Evolutionary conservation across 306 rosid species (phyloP).

Genomic region (Acacia confusa): DNA sequence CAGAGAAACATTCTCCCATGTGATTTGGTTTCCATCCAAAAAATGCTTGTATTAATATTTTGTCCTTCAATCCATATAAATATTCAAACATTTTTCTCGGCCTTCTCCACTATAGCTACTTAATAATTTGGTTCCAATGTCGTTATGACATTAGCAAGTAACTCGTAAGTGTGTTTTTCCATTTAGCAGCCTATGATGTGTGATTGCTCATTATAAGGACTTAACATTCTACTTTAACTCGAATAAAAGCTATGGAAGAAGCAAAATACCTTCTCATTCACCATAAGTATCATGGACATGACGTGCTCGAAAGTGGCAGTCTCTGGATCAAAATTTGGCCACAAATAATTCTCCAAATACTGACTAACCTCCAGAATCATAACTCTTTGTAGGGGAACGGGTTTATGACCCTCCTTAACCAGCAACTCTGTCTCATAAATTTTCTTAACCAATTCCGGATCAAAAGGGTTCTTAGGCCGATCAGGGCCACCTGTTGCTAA

Average conservation of each 20-base stretch:
- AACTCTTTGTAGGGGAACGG: constrained; percentile 90
- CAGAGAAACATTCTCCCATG: background rate
- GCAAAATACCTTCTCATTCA: constrained; percentile 78
- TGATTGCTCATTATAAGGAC: background rate
- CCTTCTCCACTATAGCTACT: background rate
- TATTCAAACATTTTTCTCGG: background rate
- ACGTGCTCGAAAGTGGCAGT: constrained; percentile 83
- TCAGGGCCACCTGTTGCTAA: constrained; percentile 45
- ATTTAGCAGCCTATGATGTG: background rate
- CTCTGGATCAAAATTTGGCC: constrained; percentile 76
- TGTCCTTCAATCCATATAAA: background rate
- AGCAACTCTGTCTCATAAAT: constrained; percentile 74
- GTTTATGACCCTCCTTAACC: constrained; percentile 67
- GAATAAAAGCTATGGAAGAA: background rate
- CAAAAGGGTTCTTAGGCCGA: constrained; percentile 49
- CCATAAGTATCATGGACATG: constrained; percentile 91
- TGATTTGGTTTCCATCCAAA: background rate
- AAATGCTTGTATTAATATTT: background rate
- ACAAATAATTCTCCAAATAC: constrained; percentile 85
- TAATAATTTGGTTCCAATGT: background rate
- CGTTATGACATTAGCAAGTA: background rate
- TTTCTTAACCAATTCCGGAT: constrained; percentile 62
- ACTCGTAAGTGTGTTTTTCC: background rate
- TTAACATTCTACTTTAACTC: background rate
- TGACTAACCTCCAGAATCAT: constrained; percentile 95